These are phyloP conservation scores for Plasmopara halstedii DNA, from an alignment of 352 stramenopile species.

Conservation along the genomic window DNA sequence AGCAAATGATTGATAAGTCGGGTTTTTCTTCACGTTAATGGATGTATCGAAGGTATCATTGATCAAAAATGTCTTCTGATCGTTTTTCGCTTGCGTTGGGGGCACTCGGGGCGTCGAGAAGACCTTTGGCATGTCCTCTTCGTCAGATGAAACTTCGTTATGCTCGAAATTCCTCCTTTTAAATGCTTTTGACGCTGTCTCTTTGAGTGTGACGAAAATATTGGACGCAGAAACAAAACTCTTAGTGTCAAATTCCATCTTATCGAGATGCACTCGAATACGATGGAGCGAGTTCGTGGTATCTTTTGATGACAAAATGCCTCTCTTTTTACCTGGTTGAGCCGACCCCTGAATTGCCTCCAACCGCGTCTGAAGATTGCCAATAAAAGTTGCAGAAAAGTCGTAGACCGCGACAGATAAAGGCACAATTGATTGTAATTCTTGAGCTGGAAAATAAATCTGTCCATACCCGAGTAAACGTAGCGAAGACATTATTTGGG, in stretches of 20 bases:
- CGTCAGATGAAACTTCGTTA: slow-evolving; percentile 4
- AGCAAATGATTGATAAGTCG: slow-evolving; percentile 3
- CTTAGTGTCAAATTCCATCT: slow-evolving; percentile 19
- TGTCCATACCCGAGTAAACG: slow-evolving; percentile 26
- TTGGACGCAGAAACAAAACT: slow-evolving; percentile 10
- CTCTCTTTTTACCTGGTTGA: slow-evolving; percentile 12
- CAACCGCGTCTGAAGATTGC: slow-evolving; percentile 19
- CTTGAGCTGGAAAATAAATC: slow-evolving; percentile 20
- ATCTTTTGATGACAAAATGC: slow-evolving; percentile 15
- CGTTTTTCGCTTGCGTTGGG: not conserved
- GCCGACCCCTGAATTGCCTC: slow-evolving; percentile 1
- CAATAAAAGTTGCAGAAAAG: slow-evolving; percentile 19
- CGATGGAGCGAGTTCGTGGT: slow-evolving; percentile 2
- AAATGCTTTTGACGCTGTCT: slow-evolving; percentile 11
- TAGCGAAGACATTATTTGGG: slow-evolving; percentile 9
- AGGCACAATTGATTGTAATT: slow-evolving; percentile 6
- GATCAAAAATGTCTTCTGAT: slow-evolving; percentile 14
- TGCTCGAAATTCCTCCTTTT: slow-evolving; percentile 1
- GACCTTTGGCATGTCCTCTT: slow-evolving; percentile 6
- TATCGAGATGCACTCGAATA: slow-evolving; percentile 20
- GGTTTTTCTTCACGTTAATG: slow-evolving; percentile 10
- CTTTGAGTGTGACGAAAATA: slow-evolving; percentile 27
- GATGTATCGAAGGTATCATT: slow-evolving; percentile 19
- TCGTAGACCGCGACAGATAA: slow-evolving; percentile 29
- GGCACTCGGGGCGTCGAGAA: slow-evolving; percentile 21